Percentiles rank a stretch among this genome's conserved stretches.
phyloP scores from a whole-genome alignment of 163 green algal species.

The Scenedesmus sp. region DNA sequence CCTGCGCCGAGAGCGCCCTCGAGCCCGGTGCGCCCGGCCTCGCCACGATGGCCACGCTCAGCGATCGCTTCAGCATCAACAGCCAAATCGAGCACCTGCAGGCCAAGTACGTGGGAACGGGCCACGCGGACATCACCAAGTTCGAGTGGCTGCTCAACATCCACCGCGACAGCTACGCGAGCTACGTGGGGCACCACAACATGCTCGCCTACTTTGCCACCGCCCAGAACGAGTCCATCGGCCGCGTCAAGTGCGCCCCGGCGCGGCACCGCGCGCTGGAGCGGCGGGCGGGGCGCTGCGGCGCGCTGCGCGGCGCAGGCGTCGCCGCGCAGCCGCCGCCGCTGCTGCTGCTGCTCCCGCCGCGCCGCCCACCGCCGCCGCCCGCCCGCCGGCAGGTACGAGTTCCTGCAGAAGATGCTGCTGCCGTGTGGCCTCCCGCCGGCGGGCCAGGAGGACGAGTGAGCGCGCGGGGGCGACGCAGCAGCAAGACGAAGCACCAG shows the following conservation, averaged over 20 bases:
- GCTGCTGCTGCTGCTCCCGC: no score
- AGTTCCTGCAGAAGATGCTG: slow-evolving; percentile 96
- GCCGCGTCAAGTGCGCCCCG: no score
- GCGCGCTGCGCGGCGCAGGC: no score
- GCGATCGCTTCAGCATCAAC: slow-evolving; percentile 94
- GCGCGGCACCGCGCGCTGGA: no score
- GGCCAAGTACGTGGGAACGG: slow-evolving; percentile 76
- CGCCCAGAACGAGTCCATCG: slow-evolving; percentile 96
- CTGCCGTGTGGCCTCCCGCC: slow-evolving; percentile 93
- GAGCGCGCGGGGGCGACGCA: not conserved
- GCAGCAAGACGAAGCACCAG: slow-evolving; percentile 13
- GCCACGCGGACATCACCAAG: slow-evolving; percentile 92
- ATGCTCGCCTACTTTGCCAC: slow-evolving; percentile 93
- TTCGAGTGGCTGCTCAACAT: slow-evolving; percentile 96
- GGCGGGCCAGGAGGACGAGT: slow-evolving; percentile 77
- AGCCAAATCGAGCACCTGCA: slow-evolving; percentile 93
- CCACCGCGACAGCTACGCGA: slow-evolving; percentile 97
- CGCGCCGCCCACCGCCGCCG: no score
- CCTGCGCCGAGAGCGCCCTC: no score
- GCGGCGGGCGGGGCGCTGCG: no score
- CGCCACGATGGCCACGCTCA: no score
- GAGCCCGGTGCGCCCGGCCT: no score
- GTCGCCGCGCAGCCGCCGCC: no score
- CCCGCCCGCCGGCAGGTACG: no score
- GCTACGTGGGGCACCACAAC: slow-evolving; percentile 92